Evolutionary conservation across 2,329 filamentous ascomycete genomes (phyloP).

Genomic region (Penicillium concentricum): DNA sequence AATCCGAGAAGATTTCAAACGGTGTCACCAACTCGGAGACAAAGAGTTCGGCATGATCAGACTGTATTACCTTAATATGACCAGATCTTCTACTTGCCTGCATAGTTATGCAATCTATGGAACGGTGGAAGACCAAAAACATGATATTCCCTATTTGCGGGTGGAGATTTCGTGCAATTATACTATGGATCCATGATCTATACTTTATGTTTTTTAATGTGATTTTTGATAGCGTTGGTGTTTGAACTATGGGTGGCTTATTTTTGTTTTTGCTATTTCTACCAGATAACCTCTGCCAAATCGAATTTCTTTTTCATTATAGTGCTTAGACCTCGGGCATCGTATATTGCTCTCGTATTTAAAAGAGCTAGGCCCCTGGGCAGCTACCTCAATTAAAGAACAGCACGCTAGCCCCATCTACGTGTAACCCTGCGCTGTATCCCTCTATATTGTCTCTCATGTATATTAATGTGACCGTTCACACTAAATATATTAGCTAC

Average conservation of each 20-base stretch:
- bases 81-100: neutral
- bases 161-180: neutral
- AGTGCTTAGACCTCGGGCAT: neutral
- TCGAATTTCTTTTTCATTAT: neutral
- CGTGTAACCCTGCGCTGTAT: neutral
- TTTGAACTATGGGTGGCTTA: neutral
- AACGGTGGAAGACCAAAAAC: neutral
- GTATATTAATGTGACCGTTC: neutral
- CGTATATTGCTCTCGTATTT: neutral
- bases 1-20: neutral
- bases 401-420: neutral
- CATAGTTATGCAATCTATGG: neutral
- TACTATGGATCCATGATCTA: neutral
- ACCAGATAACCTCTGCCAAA: neutral
- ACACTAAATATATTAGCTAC: neutral
- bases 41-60: neutral
- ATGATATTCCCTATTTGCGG: neutral
- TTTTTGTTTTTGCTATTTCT: neutral
- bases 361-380: neutral
- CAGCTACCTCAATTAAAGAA: neutral
- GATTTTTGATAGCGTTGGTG: conserved; percentile 9
- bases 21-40: neutral
- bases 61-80: conserved; percentile 1
- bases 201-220: neutral
- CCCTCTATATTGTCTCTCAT: neutral